Evolutionary conservation across 306 rosid genomes (phyloP).

Genomic region (Quercus robur): DNA sequence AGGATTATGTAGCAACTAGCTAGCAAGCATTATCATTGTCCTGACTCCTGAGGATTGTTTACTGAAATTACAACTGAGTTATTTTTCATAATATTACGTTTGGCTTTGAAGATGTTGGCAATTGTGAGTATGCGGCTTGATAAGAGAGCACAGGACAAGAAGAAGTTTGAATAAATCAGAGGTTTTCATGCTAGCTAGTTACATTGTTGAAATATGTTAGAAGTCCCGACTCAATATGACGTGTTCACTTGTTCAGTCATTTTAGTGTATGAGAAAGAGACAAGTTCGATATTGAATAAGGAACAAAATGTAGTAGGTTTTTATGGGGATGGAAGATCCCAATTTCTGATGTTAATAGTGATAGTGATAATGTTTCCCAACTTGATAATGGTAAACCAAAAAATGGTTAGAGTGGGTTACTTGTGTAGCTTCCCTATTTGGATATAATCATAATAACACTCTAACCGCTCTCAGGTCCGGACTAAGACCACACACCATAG

Average conservation of each 20-base stretch:
- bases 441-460: too few relatives aligned
- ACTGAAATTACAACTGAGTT: background rate
- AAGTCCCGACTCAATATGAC: too few relatives aligned
- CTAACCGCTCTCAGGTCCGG: too few relatives aligned
- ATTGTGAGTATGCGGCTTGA: background rate
- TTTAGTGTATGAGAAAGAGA: background rate
- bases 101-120: background rate
- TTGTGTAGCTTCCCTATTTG: too few relatives aligned
- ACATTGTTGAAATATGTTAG: too few relatives aligned
- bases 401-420: too few relatives aligned
- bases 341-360: background rate
- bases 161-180: background rate
- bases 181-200: too few relatives aligned
- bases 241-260: background rate
- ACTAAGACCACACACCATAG: too few relatives aligned
- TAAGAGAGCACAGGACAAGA: background rate
- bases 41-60: background rate
- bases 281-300: background rate
- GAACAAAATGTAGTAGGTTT: background rate
- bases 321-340: background rate
- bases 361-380: too few relatives aligned
- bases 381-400: too few relatives aligned
- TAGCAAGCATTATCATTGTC: too few relatives aligned
- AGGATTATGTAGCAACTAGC: background rate
- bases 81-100: background rate